phyloP scores from a whole-genome alignment of 1,139 yeast genomes.

The Pichia sp. region DNA sequence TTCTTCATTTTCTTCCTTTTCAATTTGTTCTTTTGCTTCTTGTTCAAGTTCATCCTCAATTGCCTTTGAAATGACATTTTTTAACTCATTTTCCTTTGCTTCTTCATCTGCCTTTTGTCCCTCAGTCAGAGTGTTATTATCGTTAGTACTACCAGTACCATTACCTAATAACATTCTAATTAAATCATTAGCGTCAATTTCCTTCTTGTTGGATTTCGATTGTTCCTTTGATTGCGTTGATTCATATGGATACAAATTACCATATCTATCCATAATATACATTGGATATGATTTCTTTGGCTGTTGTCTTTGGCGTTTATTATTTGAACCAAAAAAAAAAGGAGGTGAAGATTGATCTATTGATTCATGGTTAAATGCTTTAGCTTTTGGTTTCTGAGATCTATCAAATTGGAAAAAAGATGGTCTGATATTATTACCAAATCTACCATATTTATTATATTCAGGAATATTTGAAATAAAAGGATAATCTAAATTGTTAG shows the following conservation, averaged over 20 bases:
- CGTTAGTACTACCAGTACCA: background rate
- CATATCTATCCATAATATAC: slow-evolving; percentile 13
- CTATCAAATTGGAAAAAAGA: too few relatives aligned
- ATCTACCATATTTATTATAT: too few relatives aligned
- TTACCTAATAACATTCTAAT: slow-evolving; percentile 12
- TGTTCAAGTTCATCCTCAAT: background rate
- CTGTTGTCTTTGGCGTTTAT: slow-evolving; percentile 8
- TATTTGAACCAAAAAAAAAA: background rate
- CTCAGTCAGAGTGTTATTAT: background rate
- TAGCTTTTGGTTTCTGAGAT: too few relatives aligned
- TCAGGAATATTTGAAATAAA: too few relatives aligned
- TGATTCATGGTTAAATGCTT: too few relatives aligned
- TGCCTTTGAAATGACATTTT: background rate
- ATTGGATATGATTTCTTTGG: slow-evolving; percentile 6
- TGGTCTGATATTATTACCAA: too few relatives aligned
- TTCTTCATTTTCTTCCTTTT: background rate
- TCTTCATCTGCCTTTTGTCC: background rate
- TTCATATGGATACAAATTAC: slow-evolving; percentile 12
- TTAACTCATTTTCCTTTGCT: background rate
- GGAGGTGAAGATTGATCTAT: background rate
- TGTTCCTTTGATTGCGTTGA: background rate
- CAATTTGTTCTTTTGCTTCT: background rate
- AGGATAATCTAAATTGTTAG: too few relatives aligned
- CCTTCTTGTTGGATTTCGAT: slow-evolving; percentile 1
- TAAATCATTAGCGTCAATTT: slow-evolving; percentile 11